A percentile compares a stretch with the other conserved stretches of the same genome.
Evolutionary conservation across 2,329 filamentous ascomycete genomes (phyloP).

Genomic region (Hypoxylon rubiginosum): DNA sequence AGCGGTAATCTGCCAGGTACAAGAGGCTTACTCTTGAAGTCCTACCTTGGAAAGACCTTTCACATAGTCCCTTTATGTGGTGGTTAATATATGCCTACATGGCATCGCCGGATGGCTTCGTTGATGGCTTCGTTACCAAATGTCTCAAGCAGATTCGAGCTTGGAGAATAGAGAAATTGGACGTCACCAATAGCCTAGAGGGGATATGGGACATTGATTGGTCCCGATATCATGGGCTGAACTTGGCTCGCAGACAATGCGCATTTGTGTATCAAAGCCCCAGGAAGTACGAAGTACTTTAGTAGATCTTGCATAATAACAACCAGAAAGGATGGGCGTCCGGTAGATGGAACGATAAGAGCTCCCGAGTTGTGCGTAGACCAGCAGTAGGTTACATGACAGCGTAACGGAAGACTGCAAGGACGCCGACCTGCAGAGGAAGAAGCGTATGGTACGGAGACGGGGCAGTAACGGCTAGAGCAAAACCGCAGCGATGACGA

Average conservation of each 20-base stretch:
- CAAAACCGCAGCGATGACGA: constrained; percentile 20
- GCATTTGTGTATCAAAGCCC: constrained; percentile 31
- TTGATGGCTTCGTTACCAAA: constrained; percentile 11
- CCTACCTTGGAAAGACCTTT: background rate
- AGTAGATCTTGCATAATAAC: constrained; percentile 29
- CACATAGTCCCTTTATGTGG: background rate
- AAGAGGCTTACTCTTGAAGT: background rate
- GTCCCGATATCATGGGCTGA: constrained; percentile 35
- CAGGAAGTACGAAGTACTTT: constrained; percentile 22
- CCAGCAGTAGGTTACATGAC: constrained; percentile 13
- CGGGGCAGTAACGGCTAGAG: constrained; percentile 16
- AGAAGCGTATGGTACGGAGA: constrained; percentile 10
- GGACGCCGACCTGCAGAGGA: constrained; percentile 3
- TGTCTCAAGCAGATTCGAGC: constrained; percentile 10
- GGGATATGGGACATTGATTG: constrained; percentile 27
- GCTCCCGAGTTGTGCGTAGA: constrained; percentile 14
- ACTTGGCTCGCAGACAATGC: constrained; percentile 26
- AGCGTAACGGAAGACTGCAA: constrained; percentile 13
- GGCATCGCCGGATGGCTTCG: constrained; percentile 9
- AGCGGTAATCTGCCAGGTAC: constrained; percentile 6
- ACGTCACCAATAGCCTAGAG: constrained; percentile 26
- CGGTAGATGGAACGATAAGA: constrained; percentile 14
- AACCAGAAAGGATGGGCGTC: background rate
- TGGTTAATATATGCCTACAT: constrained; percentile 5
- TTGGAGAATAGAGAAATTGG: constrained; percentile 24